Base-by-base conservation (phyloP, 2,329 filamentous ascomycete genomes). In the Talaromyces sp. region DNA sequence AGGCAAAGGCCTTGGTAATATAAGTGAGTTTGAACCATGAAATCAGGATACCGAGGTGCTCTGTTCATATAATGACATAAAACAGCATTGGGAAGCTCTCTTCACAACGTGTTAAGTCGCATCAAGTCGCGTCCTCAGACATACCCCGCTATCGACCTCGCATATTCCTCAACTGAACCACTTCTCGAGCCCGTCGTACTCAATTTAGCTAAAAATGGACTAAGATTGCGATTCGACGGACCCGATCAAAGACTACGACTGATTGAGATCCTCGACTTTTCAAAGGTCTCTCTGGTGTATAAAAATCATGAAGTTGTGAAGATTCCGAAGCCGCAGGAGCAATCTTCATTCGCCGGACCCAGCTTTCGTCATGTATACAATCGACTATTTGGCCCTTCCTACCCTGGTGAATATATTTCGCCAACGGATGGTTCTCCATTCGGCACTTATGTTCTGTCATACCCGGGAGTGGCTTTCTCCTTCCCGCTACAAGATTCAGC, bases 291-390 rank as follows among this genome's bases (percentile, higher is more conserved):
- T 65, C 86, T 98, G 65, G 87, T 88, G 18, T 96, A 97, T 78
- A 95, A 91, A 69, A 85, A 86, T 66, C 87, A 88, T 60, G 91
- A 96, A 66, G 84, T 97, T 16, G 83, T 92, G 60, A 93, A 91
- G 71, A 70, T 71, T 25, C 64, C 66, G 14, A 77, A 77, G 65
- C 65, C 71, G 28, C 64, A 70, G 21, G 73, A 76, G 52, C 69
- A 73, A 67, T 63, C 71, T 14, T 58, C 66, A 8, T 70, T 80
- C 56, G 74, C 75, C 9, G 91, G 91, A 0, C 93, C 92, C 4
- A 89, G 85, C 16, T 96, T 96, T 74, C 85, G 89, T 64, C 91
- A 96, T 75, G 88, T 99, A 67, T 99, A 98, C 74, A 92, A 96
- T 70, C 88, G 91, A 60, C 82, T 97, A n/a, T 88, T 99, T 66